Conservation (phyloP, 2,329 filamentous ascomycete species). For the Trichoderma sp. region DNA sequence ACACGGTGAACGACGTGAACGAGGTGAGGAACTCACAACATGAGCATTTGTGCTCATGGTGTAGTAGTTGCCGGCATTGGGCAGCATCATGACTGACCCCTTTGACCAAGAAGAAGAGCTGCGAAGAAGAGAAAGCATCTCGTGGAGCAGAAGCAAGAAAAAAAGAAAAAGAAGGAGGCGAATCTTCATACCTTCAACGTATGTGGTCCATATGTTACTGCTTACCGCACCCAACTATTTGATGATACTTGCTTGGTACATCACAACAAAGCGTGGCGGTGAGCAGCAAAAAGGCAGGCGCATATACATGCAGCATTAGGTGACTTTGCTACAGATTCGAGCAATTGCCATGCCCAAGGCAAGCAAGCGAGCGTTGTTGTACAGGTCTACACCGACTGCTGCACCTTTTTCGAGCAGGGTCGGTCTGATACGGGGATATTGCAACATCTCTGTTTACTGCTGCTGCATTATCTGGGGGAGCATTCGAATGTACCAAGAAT, state of each 20-base stretch:
- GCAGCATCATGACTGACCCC: not conserved
- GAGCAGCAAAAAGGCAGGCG: not conserved
- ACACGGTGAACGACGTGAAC: not conserved
- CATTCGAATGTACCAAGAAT: not conserved
- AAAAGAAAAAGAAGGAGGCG: not conserved
- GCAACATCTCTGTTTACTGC: not conserved
- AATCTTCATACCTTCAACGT: not conserved
- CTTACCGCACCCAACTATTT: not conserved
- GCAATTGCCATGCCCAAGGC: not conserved
- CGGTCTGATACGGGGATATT: not conserved
- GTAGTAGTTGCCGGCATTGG: no score
- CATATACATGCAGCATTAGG: not conserved
- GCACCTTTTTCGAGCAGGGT: not conserved
- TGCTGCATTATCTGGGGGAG: not conserved
- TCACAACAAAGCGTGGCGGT: not conserved
- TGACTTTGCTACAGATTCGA: not conserved
- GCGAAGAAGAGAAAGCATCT: not conserved
- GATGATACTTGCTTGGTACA: not conserved
- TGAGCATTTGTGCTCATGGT: no score
- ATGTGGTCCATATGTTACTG: not conserved
- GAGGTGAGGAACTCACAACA: not conserved
- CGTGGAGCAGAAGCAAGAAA: not conserved
- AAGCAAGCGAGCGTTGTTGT: not conserved
- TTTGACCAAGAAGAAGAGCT: not conserved
- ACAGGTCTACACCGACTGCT: not conserved